phyloP scores from a whole-genome alignment of 2,329 filamentous ascomycete genomes.

The Paramyrothecium sp. region DNA sequence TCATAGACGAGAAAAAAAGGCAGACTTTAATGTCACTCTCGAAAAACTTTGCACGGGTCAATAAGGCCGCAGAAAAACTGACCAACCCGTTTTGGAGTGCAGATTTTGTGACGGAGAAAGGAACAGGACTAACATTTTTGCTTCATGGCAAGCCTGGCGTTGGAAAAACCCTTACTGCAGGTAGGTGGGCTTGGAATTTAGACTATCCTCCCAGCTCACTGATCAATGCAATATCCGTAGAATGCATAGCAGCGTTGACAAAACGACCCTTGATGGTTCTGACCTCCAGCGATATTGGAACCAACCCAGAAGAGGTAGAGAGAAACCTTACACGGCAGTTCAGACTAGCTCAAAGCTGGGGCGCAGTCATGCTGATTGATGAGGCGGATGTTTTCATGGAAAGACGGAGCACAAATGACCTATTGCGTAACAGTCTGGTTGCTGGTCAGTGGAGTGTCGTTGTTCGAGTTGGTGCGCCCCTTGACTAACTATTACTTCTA shows the following conservation, averaged over 20 bases:
- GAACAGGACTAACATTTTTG: background rate
- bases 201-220: too few relatives aligned
- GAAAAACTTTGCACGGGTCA: background rate
- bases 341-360: conserved; percentile 19
- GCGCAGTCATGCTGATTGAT: conserved; percentile 25
- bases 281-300: conserved; percentile 17
- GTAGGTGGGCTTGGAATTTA: background rate
- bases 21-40: background rate
- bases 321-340: conserved; percentile 10
- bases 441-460: background rate
- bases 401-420: conserved; percentile 8
- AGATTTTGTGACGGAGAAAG: background rate
- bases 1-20: background rate
- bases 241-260: background rate
- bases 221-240: too few relatives aligned
- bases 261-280: conserved; percentile 5
- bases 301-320: conserved; percentile 8
- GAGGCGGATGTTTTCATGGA: conserved; percentile 23
- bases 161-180: background rate
- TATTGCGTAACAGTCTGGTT: conserved; percentile 8
- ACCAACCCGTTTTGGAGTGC: background rate
- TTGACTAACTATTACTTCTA: background rate
- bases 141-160: background rate
- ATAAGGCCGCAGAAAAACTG: background rate
- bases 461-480: background rate